phyloP scores from a whole-genome alignment of 805 yeast species.

The Pichia kluyveri region DNA sequence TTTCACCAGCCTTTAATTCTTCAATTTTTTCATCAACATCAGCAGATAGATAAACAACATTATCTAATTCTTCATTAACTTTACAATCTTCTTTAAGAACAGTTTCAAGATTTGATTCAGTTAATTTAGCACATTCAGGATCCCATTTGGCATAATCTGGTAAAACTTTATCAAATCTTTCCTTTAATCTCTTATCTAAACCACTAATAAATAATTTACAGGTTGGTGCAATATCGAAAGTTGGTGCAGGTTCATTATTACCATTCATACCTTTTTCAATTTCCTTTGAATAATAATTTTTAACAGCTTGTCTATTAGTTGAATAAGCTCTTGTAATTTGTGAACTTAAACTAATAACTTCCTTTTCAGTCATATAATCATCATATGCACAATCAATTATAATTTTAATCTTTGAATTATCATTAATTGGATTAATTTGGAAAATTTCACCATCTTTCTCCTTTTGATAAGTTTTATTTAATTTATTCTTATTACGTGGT shows the following conservation, averaged over 20 bases:
- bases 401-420: constrained; percentile 25
- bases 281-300: constrained; percentile 26
- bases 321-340: constrained; percentile 82
- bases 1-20: constrained; percentile 54
- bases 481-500: constrained; percentile 25
- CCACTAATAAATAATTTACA: constrained; percentile 55
- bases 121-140: constrained; percentile 39
- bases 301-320: constrained; percentile 47
- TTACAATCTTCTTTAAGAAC: constrained; percentile 44
- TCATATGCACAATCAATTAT: constrained; percentile 90
- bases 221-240: constrained; percentile 19
- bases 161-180: constrained; percentile 59
- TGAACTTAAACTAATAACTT: constrained; percentile 57
- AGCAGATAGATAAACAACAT: constrained; percentile 68
- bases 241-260: neutral
- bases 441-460: constrained; percentile 36
- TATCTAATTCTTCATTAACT: constrained; percentile 25
- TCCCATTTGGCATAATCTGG: constrained; percentile 62
- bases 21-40: constrained; percentile 70
- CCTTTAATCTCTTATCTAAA: constrained; percentile 54
- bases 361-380: constrained; percentile 74
- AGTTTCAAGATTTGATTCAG: constrained; percentile 28
- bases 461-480: constrained; percentile 5
- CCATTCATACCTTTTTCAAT: neutral
- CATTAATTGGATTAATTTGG: constrained; percentile 26